Evolutionary conservation across 257 asterid species (phyloP).

Genomic region (Henckelia pumila): DNA sequence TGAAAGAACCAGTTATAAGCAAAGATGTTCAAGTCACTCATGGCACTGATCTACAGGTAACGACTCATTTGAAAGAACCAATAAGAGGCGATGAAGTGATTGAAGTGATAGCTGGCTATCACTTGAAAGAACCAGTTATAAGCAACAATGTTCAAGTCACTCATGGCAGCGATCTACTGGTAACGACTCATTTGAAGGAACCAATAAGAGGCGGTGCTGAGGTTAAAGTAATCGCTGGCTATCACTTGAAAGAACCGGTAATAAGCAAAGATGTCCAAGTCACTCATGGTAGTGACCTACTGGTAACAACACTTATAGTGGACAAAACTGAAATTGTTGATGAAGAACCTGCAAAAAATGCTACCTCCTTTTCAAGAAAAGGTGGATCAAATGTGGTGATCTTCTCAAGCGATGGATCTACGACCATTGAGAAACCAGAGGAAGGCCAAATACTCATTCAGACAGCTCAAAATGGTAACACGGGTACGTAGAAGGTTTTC

Average conservation of each 20-base stretch:
- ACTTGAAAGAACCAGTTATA: not conserved
- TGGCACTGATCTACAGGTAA: too few relatives aligned
- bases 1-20: not conserved
- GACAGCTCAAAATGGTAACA: conserved; percentile 26
- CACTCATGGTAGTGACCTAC: not conserved
- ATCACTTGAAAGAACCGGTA: not conserved
- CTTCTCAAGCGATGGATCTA: conserved; percentile 37
- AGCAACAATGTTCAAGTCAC: too few relatives aligned
- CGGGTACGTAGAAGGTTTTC: conserved; percentile 37
- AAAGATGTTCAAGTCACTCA: too few relatives aligned
- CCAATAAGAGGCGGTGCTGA: too few relatives aligned
- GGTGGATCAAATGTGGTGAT: conserved; percentile 45
- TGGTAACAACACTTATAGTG: not conserved
- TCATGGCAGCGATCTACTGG: too few relatives aligned
- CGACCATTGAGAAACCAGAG: conserved; percentile 25
- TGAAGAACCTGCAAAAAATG: conserved; percentile 23
- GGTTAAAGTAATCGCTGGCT: not conserved
- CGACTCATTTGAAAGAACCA: too few relatives aligned
- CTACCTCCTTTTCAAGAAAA: conserved; percentile 30
- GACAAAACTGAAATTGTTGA: not conserved
- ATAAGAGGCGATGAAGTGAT: too few relatives aligned
- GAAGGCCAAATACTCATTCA: conserved; percentile 28
- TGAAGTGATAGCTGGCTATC: not conserved
- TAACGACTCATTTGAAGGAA: too few relatives aligned
- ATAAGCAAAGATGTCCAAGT: not conserved